These are phyloP conservation scores for Cutaneotrichosporon mucoides DNA, from an alignment of 1,284 basidiomycete species.

Conservation along the genomic window DNA sequence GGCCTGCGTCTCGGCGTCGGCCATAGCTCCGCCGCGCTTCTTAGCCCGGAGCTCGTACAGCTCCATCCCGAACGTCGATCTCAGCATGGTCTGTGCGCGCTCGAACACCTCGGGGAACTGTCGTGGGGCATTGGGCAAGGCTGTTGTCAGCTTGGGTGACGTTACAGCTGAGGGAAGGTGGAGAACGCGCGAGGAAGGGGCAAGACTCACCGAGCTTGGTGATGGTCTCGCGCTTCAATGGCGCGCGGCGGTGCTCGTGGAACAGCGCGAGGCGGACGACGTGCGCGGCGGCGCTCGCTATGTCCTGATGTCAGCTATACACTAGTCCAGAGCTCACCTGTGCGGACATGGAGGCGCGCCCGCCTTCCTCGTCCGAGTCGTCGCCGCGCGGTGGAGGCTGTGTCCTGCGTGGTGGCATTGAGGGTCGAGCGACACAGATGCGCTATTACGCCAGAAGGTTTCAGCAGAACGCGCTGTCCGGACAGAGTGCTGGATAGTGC, in stretches of 20 bases:
- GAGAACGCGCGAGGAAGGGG: neutral
- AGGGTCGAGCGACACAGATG: too few relatives aligned
- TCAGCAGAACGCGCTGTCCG: too few relatives aligned
- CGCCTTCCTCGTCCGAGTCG: neutral
- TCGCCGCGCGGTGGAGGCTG: neutral
- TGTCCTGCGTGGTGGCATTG: conserved; percentile 2
- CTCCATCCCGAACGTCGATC: conserved; percentile 41
- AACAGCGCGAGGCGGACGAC: conserved; percentile 43
- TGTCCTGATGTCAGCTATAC: conserved; percentile 26
- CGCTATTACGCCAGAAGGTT: too few relatives aligned
- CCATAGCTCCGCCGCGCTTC: conserved; percentile 19
- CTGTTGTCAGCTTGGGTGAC: conserved; percentile 15
- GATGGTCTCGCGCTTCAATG: conserved; percentile 34
- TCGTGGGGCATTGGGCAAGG: conserved; percentile 25
- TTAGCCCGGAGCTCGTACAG: conserved; percentile 37
- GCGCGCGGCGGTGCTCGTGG: conserved; percentile 36
- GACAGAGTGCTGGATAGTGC: too few relatives aligned
- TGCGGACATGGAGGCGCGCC: neutral
- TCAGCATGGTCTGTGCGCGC: conserved; percentile 31
- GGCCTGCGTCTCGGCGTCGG: conserved; percentile 18
- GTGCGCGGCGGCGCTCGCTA: conserved; percentile 28
- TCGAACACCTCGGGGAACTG: conserved; percentile 31
- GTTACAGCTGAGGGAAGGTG: too few relatives aligned
- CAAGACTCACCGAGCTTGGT: conserved; percentile 30
- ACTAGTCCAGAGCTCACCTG: neutral